These are phyloP conservation scores for Barnettozyma sucrosica DNA, from an alignment of 805 yeast species.

Conservation along the genomic window DNA sequence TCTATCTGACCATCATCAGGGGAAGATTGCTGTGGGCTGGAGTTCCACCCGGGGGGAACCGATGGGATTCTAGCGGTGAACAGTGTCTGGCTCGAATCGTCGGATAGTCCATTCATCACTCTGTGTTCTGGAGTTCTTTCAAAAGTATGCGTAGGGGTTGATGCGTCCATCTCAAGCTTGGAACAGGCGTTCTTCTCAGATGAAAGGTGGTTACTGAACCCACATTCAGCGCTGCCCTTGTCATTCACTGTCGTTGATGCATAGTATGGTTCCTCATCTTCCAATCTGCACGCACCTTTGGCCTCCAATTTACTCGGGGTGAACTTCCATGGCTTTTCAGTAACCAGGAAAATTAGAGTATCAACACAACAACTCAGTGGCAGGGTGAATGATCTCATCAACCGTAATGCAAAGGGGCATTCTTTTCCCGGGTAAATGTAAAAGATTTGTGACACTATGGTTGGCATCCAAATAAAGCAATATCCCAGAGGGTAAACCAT, in stretches of 20 bases:
- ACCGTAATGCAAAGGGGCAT: slow-evolving; percentile 7
- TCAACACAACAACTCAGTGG: slow-evolving; percentile 2
- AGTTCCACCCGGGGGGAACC: neutral
- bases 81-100: neutral
- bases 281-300: neutral
- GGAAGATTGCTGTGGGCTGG: neutral
- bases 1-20: neutral
- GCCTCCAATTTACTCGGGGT: neutral
- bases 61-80: neutral
- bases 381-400: slow-evolving; percentile 1
- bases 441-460: slow-evolving; percentile 13
- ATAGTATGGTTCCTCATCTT: slow-evolving; percentile 1
- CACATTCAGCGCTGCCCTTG: too few species aligned
- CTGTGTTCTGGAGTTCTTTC: neutral
- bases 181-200: neutral
- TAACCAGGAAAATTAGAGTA: neutral
- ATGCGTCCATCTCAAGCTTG: neutral
- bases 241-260: neutral
- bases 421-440: neutral
- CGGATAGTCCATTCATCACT: neutral
- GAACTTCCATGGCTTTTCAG: slow-evolving; percentile 2
- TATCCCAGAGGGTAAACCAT: slow-evolving; percentile 22
- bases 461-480: slow-evolving; percentile 16
- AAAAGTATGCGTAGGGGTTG: neutral
- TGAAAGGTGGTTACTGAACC: too few species aligned